phyloP scores from a whole-genome alignment of 768 basidiomycete genomes.

The Suillus subalutaceus region DNA sequence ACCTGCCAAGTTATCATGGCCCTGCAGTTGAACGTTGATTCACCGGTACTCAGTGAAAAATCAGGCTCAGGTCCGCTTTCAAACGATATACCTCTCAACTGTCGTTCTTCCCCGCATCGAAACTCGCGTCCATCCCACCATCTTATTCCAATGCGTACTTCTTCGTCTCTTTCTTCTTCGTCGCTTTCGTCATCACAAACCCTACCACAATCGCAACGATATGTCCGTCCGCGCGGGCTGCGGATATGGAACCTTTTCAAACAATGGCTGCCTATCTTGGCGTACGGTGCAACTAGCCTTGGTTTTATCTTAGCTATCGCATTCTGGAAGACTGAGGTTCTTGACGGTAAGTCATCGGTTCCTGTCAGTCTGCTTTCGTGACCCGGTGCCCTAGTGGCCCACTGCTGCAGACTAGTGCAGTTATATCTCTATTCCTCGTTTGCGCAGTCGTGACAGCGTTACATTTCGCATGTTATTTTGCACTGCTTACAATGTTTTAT shows the following conservation, averaged over 20 bases:
- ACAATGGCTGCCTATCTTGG: conserved; percentile 77
- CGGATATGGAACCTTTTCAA: conserved; percentile 62
- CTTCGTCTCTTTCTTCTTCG: conserved; percentile 8
- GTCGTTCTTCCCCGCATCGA: conserved; percentile 19
- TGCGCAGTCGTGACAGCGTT: background rate
- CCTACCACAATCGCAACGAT: conserved; percentile 30
- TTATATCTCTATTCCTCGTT: conserved; percentile 1
- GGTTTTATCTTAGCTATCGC: conserved; percentile 81
- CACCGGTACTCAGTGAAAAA: conserved; percentile 30
- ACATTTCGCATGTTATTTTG: conserved; percentile 5
- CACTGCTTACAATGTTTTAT: conserved; percentile 4
- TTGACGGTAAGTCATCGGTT: conserved; percentile 60
- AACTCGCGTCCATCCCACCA: conserved; percentile 21
- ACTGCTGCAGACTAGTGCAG: background rate
- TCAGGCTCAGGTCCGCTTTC: conserved; percentile 6
- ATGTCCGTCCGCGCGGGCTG: conserved; percentile 49
- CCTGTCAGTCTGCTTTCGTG: conserved; percentile 10
- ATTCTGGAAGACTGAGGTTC: conserved; percentile 82
- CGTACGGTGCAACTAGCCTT: conserved; percentile 77
- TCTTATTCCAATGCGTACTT: conserved; percentile 25
- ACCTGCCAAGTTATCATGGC: conserved; percentile 20
- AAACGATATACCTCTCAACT: conserved; percentile 25
- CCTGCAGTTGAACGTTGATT: conserved; percentile 2
- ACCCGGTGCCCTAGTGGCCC: conserved; percentile 7
- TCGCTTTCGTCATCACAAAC: conserved; percentile 9